phyloP scores from a whole-genome alignment of 331 rosid genomes.

The Erythrophleum ivorense region DNA sequence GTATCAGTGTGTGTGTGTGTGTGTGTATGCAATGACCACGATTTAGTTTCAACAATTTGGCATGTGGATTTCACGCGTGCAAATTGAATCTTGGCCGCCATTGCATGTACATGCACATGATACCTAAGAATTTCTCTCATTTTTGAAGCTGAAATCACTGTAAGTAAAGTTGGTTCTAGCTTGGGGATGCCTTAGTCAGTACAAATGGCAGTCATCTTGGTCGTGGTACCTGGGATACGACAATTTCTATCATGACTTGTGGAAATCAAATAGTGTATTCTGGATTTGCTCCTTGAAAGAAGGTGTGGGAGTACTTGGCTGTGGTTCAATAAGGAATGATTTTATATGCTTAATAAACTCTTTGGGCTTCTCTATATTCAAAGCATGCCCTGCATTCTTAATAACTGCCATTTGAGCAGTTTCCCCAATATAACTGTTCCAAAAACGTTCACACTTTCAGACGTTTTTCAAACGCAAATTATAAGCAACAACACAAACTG shows the following conservation, averaged over 20 bases:
- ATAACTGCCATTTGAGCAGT: slow-evolving; percentile 44
- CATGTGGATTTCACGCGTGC: neutral
- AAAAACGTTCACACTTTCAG: neutral
- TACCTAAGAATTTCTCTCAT: neutral
- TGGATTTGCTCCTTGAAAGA: slow-evolving; percentile 22
- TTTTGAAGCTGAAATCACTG: slow-evolving; percentile 1
- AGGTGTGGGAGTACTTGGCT: slow-evolving; percentile 2
- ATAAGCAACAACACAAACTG: neutral
- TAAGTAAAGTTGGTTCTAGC: neutral
- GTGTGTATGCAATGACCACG: no score
- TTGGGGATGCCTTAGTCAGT: neutral
- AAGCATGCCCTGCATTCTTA: slow-evolving; percentile 62
- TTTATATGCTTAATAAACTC: slow-evolving; percentile 52
- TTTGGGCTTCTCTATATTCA: slow-evolving; percentile 57
- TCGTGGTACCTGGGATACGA: neutral
- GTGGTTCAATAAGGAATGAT: slow-evolving; percentile 43
- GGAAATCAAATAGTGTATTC: neutral
- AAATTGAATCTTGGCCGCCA: neutral
- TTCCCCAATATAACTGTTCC: slow-evolving; percentile 51
- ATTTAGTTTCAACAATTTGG: neutral
- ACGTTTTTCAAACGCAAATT: neutral
- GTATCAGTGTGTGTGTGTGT: neutral
- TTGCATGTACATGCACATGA: neutral
- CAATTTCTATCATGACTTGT: neutral
- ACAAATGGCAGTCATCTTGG: neutral